Evolutionary conservation across 2,329 filamentous ascomycete species (phyloP), one percentile per base, ranked within the genome.

Genomic region (Balansia obtecta): DNA sequence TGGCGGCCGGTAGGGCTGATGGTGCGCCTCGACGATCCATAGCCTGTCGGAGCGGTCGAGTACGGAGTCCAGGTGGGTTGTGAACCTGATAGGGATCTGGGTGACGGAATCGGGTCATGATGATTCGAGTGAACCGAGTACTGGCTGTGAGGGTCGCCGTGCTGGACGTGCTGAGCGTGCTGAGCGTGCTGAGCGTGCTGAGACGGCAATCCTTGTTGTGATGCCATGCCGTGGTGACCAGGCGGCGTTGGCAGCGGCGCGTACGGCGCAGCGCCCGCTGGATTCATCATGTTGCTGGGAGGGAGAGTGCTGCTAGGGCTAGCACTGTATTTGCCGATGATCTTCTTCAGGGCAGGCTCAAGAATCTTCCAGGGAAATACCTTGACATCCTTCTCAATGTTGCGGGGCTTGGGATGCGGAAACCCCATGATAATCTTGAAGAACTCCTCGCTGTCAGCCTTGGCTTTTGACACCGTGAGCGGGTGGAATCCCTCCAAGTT

Each of bases 361-460:
- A 98, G 75, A 53, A 93, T 88, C 67, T 89, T 93, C 93, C 93
- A 98, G 4, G 89, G 85, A 63, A 97, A 98, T 12, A 97, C 93
- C 71, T 98, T 98, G 63, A 98, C 90, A 62, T 97, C 91, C 71
- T 98, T 98, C 72, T 97, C 93, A 56, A 98, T 98, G 63, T 97
- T 96, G 55, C 93, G 79, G 16, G 93, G 93, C 69, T 97, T 97
- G 2, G 93, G 93, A 53, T 85, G 87, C 12, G 89, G 88, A 63
- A 97, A 97, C 1, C 82, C 88, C 93, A 98, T 98, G 69, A 98
- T 97, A 60, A 96, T 78, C 71, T 96, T 96, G 81, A 97, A 97
- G 68, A 97, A 97, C 50, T 94, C 88, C 65, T 97, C 91, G 64
- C 87, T 95, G 53, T 97, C 91, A 1, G 82, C 63, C 69, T 95